These are phyloP conservation scores for Dictyostelium brefeldianum DNA, from an alignment of 78 protist genomes.

Conservation along the genomic window DNA sequence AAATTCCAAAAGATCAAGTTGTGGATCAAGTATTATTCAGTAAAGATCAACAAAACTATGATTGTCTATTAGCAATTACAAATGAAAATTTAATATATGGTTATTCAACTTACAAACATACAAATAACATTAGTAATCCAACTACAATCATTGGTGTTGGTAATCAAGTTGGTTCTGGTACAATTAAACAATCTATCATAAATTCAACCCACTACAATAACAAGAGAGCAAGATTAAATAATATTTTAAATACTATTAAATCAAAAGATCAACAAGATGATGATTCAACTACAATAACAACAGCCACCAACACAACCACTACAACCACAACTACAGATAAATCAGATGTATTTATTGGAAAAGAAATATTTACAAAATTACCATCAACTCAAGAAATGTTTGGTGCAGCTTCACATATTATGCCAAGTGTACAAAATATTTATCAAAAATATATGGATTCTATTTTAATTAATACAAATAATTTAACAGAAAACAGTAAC, in stretches of 20 bases:
- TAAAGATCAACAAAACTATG: constrained; percentile 20
- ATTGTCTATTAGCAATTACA: constrained; percentile 4
- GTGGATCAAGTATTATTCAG: constrained; percentile 15
- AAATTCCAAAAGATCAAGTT: constrained; percentile 1
- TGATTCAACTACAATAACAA: neutral
- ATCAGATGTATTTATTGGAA: neutral
- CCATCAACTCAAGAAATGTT: constrained; percentile 25
- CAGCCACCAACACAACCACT: neutral
- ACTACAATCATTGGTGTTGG: neutral
- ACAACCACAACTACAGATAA: neutral
- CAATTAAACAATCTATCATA: neutral
- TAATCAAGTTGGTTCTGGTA: neutral
- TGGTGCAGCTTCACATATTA: constrained; percentile 74
- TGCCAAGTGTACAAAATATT: constrained; percentile 65
- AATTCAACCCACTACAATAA: neutral
- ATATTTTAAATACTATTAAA: neutral
- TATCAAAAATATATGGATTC: constrained; percentile 70
- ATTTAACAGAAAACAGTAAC: neutral
- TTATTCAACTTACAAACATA: constrained; percentile 16
- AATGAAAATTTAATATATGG: constrained; percentile 3
- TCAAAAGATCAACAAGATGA: neutral
- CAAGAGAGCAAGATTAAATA: neutral
- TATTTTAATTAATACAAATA: constrained; percentile 22
- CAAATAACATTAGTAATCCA: neutral
- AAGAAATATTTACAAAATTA: neutral